These are phyloP conservation scores for Flammula alnicola DNA, from an alignment of 1,284 basidiomycete species.

Conservation along the genomic window DNA sequence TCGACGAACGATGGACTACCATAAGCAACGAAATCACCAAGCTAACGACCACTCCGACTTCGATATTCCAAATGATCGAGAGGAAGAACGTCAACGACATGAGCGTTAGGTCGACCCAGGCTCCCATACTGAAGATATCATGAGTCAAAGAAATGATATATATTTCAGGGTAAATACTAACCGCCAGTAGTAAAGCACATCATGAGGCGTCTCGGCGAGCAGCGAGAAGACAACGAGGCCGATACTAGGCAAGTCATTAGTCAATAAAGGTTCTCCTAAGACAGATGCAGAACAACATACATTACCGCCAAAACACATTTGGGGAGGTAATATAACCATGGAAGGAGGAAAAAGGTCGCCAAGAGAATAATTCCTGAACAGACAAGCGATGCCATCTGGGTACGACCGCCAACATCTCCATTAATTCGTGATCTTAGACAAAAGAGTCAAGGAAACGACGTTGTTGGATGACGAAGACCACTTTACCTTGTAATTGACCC, in stretches of 20 bases:
- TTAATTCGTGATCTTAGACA: constrained; percentile 77
- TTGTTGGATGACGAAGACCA: neutral
- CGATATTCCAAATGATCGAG: constrained; percentile 80
- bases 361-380: constrained; percentile 78
- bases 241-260: constrained; percentile 50
- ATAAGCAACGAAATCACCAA: constrained; percentile 86
- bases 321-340: constrained; percentile 77
- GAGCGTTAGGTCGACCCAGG: constrained; percentile 85
- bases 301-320: constrained; percentile 83
- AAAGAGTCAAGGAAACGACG: neutral
- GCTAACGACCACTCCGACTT: constrained; percentile 85
- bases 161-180: constrained; percentile 40
- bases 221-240: constrained; percentile 85
- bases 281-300: constrained; percentile 44
- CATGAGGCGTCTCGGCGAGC: constrained; percentile 86
- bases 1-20: constrained; percentile 87
- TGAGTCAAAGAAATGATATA: constrained; percentile 10
- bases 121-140: constrained; percentile 66
- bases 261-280: constrained; percentile 8
- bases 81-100: constrained; percentile 86
- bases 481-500: constrained; percentile 83
- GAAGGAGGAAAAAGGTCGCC: constrained; percentile 87
- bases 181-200: constrained; percentile 83
- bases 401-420: constrained; percentile 83
- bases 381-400: constrained; percentile 87